Conservation (phyloP, 169 alveolate genomes). For the Plasmodium adleri region DNA sequence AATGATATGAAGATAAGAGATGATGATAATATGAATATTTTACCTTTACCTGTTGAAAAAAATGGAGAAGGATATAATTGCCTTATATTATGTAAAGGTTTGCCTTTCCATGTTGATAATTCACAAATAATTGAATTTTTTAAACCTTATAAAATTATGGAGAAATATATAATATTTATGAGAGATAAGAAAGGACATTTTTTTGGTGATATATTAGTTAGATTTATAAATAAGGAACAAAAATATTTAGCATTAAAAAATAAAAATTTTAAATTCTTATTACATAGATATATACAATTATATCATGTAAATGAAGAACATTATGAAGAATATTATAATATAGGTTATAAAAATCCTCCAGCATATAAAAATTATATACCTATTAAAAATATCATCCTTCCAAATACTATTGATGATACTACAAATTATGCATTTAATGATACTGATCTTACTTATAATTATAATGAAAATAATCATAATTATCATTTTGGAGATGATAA, state of each 20-base stretch:
- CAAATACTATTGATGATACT: neutral
- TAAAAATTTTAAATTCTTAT: constrained; percentile 64
- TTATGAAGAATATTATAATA: constrained; percentile 72
- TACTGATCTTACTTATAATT: neutral
- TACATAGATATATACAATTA: constrained; percentile 74
- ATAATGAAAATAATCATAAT: neutral
- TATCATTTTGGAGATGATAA: neutral
- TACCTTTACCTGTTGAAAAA: constrained; percentile 52
- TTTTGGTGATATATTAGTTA: constrained; percentile 72
- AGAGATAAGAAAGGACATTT: constrained; percentile 73
- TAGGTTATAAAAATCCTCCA: constrained; percentile 77
- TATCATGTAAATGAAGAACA: constrained; percentile 69
- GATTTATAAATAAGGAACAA: constrained; percentile 66
- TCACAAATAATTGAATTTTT: constrained; percentile 42
- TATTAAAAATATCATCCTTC: constrained; percentile 47
- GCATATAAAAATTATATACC: constrained; percentile 76
- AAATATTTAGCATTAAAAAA: constrained; percentile 64
- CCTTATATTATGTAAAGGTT: constrained; percentile 62
- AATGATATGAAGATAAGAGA: neutral
- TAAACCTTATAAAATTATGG: constrained; percentile 57
- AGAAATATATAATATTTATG: constrained; percentile 62
- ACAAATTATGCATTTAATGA: neutral
- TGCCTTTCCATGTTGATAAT: constrained; percentile 61
- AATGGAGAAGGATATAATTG: constrained; percentile 37
- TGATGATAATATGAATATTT: constrained; percentile 6